Conservation (phyloP, 495 filamentous ascomycete species). For the Elaphomyces granulatus region DNA sequence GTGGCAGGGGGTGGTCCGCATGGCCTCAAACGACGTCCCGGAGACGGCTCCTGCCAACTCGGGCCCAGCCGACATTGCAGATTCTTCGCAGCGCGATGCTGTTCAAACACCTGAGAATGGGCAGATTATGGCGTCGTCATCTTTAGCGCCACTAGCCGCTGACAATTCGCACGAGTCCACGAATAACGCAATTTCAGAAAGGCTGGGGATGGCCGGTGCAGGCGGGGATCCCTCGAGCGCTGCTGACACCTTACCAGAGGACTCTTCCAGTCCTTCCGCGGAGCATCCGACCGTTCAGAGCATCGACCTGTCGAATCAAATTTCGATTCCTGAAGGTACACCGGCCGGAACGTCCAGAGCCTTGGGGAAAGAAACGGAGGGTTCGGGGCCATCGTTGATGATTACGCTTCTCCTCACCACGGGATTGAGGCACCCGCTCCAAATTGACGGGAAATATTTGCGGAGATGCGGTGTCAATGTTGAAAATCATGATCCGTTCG, state of each 20-base stretch:
- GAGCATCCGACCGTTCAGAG: background rate
- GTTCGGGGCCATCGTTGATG: conserved; percentile 29
- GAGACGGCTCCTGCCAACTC: background rate
- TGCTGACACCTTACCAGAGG: too few species aligned
- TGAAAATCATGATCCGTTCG: conserved; percentile 66
- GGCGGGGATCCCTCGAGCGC: too few species aligned
- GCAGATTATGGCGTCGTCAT: background rate
- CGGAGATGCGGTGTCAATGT: conserved; percentile 60
- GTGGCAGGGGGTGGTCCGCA: too few species aligned
- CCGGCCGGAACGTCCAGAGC: conserved; percentile 29
- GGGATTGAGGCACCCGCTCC: conserved; percentile 73
- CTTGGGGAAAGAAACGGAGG: conserved; percentile 29
- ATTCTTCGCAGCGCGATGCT: background rate
- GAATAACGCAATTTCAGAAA: too few species aligned
- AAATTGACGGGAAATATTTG: conserved; percentile 74
- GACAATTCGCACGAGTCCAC: too few species aligned
- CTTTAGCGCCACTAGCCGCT: too few species aligned
- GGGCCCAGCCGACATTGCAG: background rate
- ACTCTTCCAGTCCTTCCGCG: too few species aligned
- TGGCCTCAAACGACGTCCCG: background rate
- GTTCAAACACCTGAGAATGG: background rate
- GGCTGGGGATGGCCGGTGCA: too few species aligned
- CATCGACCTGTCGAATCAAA: background rate
- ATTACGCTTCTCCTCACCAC: conserved; percentile 71
- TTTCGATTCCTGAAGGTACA: background rate